Conservation (phyloP, 371 early-diverging fungal genomes). For the Capillidium heterosporum region DNA sequence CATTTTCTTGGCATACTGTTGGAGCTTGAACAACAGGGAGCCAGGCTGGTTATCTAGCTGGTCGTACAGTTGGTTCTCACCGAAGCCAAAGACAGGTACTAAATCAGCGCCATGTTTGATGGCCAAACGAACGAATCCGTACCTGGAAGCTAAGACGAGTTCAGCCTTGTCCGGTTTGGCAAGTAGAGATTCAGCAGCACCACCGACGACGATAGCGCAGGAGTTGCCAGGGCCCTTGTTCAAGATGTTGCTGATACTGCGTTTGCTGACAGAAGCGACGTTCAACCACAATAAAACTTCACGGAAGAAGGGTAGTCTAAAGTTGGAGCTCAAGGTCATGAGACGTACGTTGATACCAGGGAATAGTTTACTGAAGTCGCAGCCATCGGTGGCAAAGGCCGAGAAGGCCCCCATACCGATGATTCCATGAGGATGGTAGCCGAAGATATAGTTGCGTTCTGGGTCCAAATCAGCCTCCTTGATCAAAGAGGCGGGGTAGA, state of each 20-base stretch:
- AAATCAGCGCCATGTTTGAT: slow-evolving; percentile 46
- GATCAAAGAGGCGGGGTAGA: slow-evolving; percentile 4
- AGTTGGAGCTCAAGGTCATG: slow-evolving; percentile 40
- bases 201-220: slow-evolving; percentile 53
- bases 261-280: slow-evolving; percentile 45
- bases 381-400: slow-evolving; percentile 60
- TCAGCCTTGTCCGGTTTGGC: slow-evolving; percentile 42
- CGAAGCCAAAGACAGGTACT: slow-evolving; percentile 61
- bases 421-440: slow-evolving; percentile 70
- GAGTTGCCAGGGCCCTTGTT: slow-evolving; percentile 54
- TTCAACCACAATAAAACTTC: slow-evolving; percentile 51
- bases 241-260: slow-evolving; percentile 51
- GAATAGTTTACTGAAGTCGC: slow-evolving; percentile 36
- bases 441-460: slow-evolving; percentile 49
- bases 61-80: slow-evolving; percentile 65
- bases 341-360: slow-evolving; percentile 43
- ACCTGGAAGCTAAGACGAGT: slow-evolving; percentile 42
- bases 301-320: slow-evolving; percentile 52
- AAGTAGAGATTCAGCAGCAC: no score
- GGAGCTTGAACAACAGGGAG: slow-evolving; percentile 1
- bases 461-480: slow-evolving; percentile 51
- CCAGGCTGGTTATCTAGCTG: slow-evolving; percentile 9
- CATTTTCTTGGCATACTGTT: slow-evolving; percentile 5
- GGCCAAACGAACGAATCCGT: slow-evolving; percentile 69
- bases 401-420: slow-evolving; percentile 63